These are phyloP conservation scores for Arthrobotrys musiformis DNA, from an alignment of 2,329 filamentous ascomycete genomes.

Conservation along the genomic window DNA sequence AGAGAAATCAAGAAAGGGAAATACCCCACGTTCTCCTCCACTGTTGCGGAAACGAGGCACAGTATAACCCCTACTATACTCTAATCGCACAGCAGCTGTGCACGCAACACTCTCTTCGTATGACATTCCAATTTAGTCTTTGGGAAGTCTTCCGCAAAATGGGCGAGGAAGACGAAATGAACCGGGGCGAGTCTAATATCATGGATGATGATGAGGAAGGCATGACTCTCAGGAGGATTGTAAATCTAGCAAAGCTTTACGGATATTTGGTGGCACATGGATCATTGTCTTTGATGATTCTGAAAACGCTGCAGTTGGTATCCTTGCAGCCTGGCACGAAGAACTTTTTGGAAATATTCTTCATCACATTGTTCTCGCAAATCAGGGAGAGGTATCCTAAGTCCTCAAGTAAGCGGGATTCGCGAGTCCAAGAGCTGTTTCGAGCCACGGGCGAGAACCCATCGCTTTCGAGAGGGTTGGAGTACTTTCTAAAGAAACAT, in stretches of 20 bases:
- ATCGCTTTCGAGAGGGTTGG: constrained; percentile 77
- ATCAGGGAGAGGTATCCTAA: constrained; percentile 56
- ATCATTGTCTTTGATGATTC: constrained; percentile 69
- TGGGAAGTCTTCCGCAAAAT: constrained; percentile 87
- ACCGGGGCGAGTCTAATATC: constrained; percentile 70
- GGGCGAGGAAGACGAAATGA: constrained; percentile 80
- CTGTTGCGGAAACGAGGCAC: constrained; percentile 82
- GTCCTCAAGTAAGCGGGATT: constrained; percentile 66
- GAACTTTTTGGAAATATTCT: constrained; percentile 80
- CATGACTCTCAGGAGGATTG: constrained; percentile 69
- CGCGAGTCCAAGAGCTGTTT: constrained; percentile 74
- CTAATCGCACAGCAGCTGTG: constrained; percentile 84
- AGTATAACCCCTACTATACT: constrained; percentile 93
- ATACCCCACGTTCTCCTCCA: constrained; percentile 88
- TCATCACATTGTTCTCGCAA: constrained; percentile 75
- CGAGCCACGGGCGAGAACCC: constrained; percentile 72
- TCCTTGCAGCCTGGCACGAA: constrained; percentile 80
- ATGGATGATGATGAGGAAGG: constrained; percentile 65
- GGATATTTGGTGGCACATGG: constrained; percentile 72
- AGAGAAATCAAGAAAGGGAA: constrained; percentile 85
- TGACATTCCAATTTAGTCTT: constrained; percentile 86
- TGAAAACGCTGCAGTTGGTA: constrained; percentile 75
- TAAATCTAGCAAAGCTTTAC: constrained; percentile 76
- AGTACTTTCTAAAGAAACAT: constrained; percentile 81
- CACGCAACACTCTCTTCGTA: constrained; percentile 77